Conservation (phyloP, 2,329 filamentous ascomycete genomes). For the Leptographium radiaticola region DNA sequence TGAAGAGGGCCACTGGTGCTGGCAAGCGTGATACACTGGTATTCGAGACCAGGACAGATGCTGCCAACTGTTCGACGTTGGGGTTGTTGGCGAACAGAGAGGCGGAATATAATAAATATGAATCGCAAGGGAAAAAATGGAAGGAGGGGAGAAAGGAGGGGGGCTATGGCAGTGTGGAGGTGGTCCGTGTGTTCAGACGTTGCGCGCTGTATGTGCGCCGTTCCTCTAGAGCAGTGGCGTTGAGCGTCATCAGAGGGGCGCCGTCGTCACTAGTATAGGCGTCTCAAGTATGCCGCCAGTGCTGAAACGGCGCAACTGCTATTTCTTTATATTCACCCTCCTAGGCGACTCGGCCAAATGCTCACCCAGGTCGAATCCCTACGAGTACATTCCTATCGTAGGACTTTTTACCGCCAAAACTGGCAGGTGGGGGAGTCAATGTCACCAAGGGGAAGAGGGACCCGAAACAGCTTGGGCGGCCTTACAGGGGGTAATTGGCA, state of each 20-base stretch:
- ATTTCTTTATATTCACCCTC: too few species aligned
- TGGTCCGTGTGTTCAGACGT: constrained; percentile 6
- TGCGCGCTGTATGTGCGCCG: background rate
- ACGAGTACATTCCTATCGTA: background rate
- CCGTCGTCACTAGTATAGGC: too few species aligned
- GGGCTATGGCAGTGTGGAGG: constrained; percentile 4
- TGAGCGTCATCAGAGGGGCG: background rate
- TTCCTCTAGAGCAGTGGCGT: background rate
- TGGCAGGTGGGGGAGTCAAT: background rate
- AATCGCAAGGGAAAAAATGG: constrained; percentile 1
- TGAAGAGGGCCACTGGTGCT: background rate
- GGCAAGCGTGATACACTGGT: background rate
- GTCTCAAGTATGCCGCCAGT: background rate
- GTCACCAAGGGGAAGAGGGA: background rate
- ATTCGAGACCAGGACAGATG: background rate
- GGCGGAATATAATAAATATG: background rate
- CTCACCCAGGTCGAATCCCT: background rate
- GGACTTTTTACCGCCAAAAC: background rate
- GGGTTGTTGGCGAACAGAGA: background rate
- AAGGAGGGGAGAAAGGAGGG: constrained; percentile 2
- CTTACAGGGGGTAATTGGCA: too few species aligned
- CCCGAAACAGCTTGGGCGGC: too few species aligned
- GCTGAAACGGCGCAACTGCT: background rate
- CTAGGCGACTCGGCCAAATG: too few species aligned
- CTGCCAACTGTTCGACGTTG: background rate